Conservation (phyloP, 2,329 filamentous ascomycete genomes). For the Pseudogymnoascus sp. region DNA sequence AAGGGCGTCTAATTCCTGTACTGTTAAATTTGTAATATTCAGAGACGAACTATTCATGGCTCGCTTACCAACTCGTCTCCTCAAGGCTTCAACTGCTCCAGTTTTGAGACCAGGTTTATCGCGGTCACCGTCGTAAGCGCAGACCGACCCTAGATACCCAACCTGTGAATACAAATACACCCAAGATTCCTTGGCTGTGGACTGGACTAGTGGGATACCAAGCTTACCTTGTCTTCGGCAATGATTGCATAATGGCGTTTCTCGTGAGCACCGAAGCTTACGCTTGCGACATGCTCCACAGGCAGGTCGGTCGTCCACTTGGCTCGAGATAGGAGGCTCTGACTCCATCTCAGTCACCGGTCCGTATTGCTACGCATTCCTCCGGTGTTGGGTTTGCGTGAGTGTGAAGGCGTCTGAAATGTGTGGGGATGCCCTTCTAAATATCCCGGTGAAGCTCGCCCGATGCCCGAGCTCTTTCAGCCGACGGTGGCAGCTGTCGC, state of each 20-base stretch:
- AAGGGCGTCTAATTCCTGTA: neutral
- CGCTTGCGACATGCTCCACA: slow-evolving; percentile 21
- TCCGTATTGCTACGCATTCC: neutral
- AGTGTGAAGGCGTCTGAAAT: neutral
- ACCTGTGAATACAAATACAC: neutral
- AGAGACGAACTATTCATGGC: neutral
- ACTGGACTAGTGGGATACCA: neutral
- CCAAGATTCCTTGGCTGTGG: neutral
- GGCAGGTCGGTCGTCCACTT: slow-evolving; percentile 15
- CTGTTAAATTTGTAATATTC: neutral
- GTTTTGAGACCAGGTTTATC: slow-evolving; percentile 24
- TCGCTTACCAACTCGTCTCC: slow-evolving; percentile 17
- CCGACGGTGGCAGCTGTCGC: neutral
- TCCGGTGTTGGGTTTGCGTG: neutral
- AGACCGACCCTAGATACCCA: slow-evolving; percentile 13
- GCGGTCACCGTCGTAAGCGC: slow-evolving; percentile 23
- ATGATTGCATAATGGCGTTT: slow-evolving; percentile 20
- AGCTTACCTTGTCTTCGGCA: slow-evolving; percentile 15
- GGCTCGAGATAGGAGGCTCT: neutral
- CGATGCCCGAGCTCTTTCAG: slow-evolving; percentile 9
- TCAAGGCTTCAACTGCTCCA: slow-evolving; percentile 23
- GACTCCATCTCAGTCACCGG: neutral
- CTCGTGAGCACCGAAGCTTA: slow-evolving; percentile 22
- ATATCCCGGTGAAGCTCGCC: neutral
- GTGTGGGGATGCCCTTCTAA: slow-evolving; percentile 1